Evolutionary conservation across 2,329 filamentous ascomycete species (phyloP), one percentile per base, ranked within the genome.

Genomic region (Gnomoniopsis sp.): DNA sequence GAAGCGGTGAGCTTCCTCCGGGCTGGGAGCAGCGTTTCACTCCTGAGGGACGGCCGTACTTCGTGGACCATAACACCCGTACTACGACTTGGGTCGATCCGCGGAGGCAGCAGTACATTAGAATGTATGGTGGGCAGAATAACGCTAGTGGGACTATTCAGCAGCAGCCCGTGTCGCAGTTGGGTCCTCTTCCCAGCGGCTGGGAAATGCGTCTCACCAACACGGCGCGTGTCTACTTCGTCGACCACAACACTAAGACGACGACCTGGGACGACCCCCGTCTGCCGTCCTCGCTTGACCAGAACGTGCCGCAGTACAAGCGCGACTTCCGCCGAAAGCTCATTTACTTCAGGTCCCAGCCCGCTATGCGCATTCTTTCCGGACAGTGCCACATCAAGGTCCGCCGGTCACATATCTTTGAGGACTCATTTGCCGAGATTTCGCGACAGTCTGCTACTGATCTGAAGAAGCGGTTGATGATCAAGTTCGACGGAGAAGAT

Each of bases 181-280:
- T 99, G 49, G 95, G 95, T 3, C 95, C 95, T 26, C 76, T 99
- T 50, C 95, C 95, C 3, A 98, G 95, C 69, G 95, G 95, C 2
- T 99, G 95, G 95, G 95, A 99, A 80, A 99, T 99, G 95, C 91
- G 95, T 61, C 86, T 99, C 53, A 99, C 95, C 55, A 98, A 99
- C 74, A 99, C 95, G 15, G 95, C 95, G 30, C 85, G 95, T 60
- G 95, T 99, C 17, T 99, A 99, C 77, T 99, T 99, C 74, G 95
- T 99, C 48, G 95, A 99, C 70, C 95, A 99, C 78, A 99, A 99
- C 77, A 99, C 95, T 48, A 99, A 99, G 81, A 99, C 95, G 0
- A 99, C 95, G 3, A 99, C 95, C 1, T 99, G 95, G 95, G 95
- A 99, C 70, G 95, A 99, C 70, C 95, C 95, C 38, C 86, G 95